Evolutionary conservation across 306 rosid species (phyloP).

Genomic region (Luffa aegyptiaca): DNA sequence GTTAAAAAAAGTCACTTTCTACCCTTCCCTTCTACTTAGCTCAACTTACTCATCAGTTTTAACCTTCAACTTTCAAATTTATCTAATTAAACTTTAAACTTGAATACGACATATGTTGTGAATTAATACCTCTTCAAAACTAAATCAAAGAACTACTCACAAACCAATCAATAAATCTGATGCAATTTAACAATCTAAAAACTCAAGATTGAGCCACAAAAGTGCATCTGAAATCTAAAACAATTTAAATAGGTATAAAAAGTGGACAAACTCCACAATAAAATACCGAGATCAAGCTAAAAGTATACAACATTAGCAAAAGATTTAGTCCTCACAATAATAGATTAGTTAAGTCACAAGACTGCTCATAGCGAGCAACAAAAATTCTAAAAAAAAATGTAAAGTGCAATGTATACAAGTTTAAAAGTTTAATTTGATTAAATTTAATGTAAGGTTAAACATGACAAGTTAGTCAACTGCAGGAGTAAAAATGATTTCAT

Average conservation of each 20-base stretch:
- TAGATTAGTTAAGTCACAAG: background rate
- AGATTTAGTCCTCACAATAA: background rate
- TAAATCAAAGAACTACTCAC: background rate
- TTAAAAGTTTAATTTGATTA: background rate
- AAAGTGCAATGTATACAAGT: background rate
- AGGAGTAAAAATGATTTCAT: background rate
- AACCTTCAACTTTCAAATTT: background rate
- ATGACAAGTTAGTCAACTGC: background rate
- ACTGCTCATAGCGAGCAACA: background rate
- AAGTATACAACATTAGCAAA: background rate
- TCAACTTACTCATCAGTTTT: background rate
- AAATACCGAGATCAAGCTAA: background rate
- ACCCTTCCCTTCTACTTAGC: background rate
- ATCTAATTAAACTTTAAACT: background rate
- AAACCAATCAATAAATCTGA: background rate
- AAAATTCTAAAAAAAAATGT: background rate
- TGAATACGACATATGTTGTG: background rate
- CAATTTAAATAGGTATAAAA: background rate
- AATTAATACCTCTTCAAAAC: background rate
- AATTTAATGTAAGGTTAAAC: background rate
- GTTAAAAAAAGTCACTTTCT: background rate
- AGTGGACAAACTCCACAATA: background rate
- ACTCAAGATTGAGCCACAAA: background rate
- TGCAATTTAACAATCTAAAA: background rate
- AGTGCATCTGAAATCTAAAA: background rate